Percentiles rank a stretch among this genome's conserved stretches.
phyloP scores from a whole-genome alignment of 2,329 filamentous ascomycete genomes.

The Fusarium annulatum region DNA sequence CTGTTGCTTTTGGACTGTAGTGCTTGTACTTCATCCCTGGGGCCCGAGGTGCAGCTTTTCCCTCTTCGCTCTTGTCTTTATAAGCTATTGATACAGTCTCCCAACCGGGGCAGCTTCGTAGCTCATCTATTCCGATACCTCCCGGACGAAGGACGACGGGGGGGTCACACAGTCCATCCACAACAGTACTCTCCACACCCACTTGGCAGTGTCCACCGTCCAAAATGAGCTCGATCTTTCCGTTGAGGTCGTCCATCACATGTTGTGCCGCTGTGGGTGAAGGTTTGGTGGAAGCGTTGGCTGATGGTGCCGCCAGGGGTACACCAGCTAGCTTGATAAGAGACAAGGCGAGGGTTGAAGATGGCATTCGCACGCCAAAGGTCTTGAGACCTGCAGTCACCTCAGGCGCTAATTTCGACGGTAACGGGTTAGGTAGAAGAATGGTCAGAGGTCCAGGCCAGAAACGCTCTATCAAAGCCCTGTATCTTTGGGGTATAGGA shows the following conservation, averaged over 20 bases:
- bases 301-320: conserved; percentile 90
- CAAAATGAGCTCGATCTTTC: conserved; percentile 85
- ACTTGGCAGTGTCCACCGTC: conserved; percentile 89
- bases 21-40: conserved; percentile 99
- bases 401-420: conserved; percentile 82
- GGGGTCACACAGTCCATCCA: conserved; percentile 86
- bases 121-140: conserved; percentile 83
- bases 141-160: conserved; percentile 88
- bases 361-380: conserved; percentile 92
- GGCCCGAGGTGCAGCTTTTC: conserved; percentile 76
- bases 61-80: conserved; percentile 76
- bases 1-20: conserved; percentile 90
- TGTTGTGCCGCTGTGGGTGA: conserved; percentile 92
- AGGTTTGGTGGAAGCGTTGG: conserved; percentile 93
- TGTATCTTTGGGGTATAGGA: conserved; percentile 78
- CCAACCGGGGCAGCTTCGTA: conserved; percentile 82
- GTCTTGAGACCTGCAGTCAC: conserved; percentile 87
- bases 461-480: conserved; percentile 80
- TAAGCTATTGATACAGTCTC: conserved; percentile 81
- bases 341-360: conserved; percentile 83
- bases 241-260: conserved; percentile 84
- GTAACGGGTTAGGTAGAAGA: conserved; percentile 79
- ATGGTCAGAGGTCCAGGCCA: conserved; percentile 97
- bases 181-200: conserved; percentile 96
- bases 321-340: conserved; percentile 83